These are phyloP conservation scores for Ceriops zippeliana DNA, from an alignment of 345 rosid genomes.

Conservation along the genomic window DNA sequence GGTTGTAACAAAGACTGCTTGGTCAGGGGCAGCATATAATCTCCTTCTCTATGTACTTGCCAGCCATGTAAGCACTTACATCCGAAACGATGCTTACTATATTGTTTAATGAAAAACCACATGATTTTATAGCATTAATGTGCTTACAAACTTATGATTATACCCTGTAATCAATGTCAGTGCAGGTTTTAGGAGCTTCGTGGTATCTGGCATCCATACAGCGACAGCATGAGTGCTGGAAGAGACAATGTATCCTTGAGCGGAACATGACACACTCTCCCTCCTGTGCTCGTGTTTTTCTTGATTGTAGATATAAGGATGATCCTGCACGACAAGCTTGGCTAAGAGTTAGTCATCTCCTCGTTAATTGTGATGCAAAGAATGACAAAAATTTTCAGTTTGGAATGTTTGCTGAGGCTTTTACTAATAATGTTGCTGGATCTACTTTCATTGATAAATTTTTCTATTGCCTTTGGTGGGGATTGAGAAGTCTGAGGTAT, in stretches of 20 bases:
- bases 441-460: constrained; percentile 55
- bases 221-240: constrained; percentile 71
- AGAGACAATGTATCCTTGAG: constrained; percentile 47
- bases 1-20: constrained; percentile 73
- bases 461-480: constrained; percentile 95
- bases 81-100: no score
- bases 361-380: constrained; percentile 50
- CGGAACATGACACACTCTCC: constrained; percentile 44
- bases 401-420: constrained; percentile 75
- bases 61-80: constrained; percentile 55
- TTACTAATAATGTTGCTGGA: constrained; percentile 54
- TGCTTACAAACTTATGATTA: neutral
- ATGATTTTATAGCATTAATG: neutral
- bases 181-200: constrained; percentile 67
- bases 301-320: constrained; percentile 53
- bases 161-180: constrained; percentile 4
- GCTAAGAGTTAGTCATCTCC: constrained; percentile 47
- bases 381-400: constrained; percentile 46
- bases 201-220: constrained; percentile 78
- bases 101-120: neutral
- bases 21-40: constrained; percentile 90
- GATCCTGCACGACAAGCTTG: constrained; percentile 53
- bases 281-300: constrained; percentile 44
- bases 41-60: constrained; percentile 66
- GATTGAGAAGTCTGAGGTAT: constrained; percentile 71